Base-by-base conservation (phyloP, 176 grass and related monocot genomes). In the Pontederia paniculata region DNA sequence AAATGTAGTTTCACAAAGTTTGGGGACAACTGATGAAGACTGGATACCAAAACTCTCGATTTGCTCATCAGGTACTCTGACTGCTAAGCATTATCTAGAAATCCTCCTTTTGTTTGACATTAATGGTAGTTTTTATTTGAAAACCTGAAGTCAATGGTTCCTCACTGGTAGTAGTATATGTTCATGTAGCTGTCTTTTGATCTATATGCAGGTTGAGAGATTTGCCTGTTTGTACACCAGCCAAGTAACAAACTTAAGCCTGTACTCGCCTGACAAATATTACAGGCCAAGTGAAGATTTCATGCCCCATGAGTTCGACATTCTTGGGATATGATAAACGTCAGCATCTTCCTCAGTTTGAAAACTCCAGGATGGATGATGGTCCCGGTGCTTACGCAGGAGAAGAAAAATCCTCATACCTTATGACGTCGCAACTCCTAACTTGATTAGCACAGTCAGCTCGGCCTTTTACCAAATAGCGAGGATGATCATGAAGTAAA, bases 11-110 rank as follows among this genome's bases (percentile, higher is more conserved):
- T 81, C 93, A 97, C 50, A 97, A 88, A 57, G 86, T 97, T 19
- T 97, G 93, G 93, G 93, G 93, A 31, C 93, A 97, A 50, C 93
- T 97, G 46, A 97, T 97, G 93, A 97, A 97, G 69, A 97, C 93
- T 45, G 93, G 93, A 21, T 97, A 84, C 66, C 93, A 97, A 64
- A 97, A 97, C 69, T 97, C 93, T n/a, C 74, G 93, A 37, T 97
- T 97, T 66, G 86, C 93, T 65, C 93, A 97, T 84, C 93, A 97
- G 93, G 93, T 97, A 41, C 16, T 23, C 48, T 11, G 0, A 5
- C 12, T 50, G 15, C 48, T 17, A 16, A 50, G 1, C 12, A 50
- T 13, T 16, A 1, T 16, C 2, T 17, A 50, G 15, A 16, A 9
- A 50, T 6, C 15, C 19, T 23, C 53, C 9, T 28, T 18, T 53